A percentile compares a stretch with the other conserved stretches of the same genome.
Evolutionary conservation across 2,329 filamentous ascomycete genomes (phyloP).

Genomic region (Apiospora phragmitis): DNA sequence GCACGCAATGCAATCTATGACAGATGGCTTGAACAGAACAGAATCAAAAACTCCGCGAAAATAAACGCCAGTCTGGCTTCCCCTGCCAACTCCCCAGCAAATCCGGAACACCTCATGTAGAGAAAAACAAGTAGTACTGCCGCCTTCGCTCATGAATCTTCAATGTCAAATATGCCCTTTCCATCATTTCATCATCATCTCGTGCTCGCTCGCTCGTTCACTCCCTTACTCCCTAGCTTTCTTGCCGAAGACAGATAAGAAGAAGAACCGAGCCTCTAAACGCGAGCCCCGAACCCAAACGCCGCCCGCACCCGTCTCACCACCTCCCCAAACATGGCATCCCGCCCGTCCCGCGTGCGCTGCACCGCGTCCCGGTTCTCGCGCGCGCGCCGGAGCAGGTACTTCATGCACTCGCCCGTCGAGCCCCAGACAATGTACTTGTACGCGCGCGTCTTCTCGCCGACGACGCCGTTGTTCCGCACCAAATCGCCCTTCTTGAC

Average conservation of each 20-base stretch:
- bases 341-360: constrained; percentile 60
- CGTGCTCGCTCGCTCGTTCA: neutral
- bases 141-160: neutral
- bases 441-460: constrained; percentile 47
- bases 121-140: neutral
- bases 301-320: constrained; percentile 51
- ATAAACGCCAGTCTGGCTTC: neutral
- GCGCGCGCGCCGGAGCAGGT: constrained; percentile 70
- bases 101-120: neutral
- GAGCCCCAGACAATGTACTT: constrained; percentile 73
- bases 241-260: too few species aligned
- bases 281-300: constrained; percentile 28
- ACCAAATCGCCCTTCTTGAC: constrained; percentile 19
- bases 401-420: constrained; percentile 82
- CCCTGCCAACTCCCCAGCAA: neutral
- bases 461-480: neutral
- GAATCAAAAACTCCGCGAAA: neutral
- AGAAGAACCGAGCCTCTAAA: neutral
- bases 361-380: constrained; percentile 74
- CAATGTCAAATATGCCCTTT: neutral
- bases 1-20: neutral
- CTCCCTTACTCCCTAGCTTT: too few species aligned
- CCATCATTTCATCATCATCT: neutral
- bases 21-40: neutral
- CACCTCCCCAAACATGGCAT: constrained; percentile 64